Evolutionary conservation across 1,284 basidiomycete genomes (phyloP).

Genomic region (Taiwanofungus camphoratus): DNA sequence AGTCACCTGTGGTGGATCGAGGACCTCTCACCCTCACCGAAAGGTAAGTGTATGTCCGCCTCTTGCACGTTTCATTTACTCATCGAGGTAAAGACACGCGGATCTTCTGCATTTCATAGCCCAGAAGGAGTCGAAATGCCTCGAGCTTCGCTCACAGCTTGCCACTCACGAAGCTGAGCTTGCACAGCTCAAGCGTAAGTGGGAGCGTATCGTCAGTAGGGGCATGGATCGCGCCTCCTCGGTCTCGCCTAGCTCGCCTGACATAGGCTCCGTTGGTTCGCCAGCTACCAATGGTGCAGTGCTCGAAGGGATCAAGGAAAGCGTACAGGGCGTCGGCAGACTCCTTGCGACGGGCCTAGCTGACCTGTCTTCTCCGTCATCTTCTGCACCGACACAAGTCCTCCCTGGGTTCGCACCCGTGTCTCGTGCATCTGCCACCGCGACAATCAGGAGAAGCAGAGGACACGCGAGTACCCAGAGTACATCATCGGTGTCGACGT

Average conservation of each 20-base stretch:
- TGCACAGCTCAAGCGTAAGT: slow-evolving; percentile 66
- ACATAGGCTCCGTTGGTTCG: slow-evolving; percentile 7
- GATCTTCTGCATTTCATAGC: slow-evolving; percentile 75
- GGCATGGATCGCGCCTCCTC: slow-evolving; percentile 40
- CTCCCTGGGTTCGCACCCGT: slow-evolving; percentile 2
- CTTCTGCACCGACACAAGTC: slow-evolving; percentile 11
- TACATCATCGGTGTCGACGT: slow-evolving; percentile 22
- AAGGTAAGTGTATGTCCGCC: slow-evolving; percentile 35
- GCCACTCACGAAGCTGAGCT: slow-evolving; percentile 66
- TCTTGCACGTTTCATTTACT: background rate
- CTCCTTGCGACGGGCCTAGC: slow-evolving; percentile 43
- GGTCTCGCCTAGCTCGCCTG: slow-evolving; percentile 4
- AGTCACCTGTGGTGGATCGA: slow-evolving; percentile 17
- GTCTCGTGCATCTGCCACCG: slow-evolving; percentile 1
- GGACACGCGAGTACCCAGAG: slow-evolving; percentile 22
- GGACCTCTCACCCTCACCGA: slow-evolving; percentile 55
- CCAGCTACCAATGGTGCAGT: slow-evolving; percentile 28
- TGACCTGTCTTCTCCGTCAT: slow-evolving; percentile 22
- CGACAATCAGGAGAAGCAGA: slow-evolving; percentile 20
- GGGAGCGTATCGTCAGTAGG: slow-evolving; percentile 70
- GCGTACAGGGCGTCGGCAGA: slow-evolving; percentile 53
- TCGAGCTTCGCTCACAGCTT: slow-evolving; percentile 71
- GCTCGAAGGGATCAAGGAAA: slow-evolving; percentile 57
- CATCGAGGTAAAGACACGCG: slow-evolving; percentile 48
- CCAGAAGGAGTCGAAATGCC: slow-evolving; percentile 76